Evolutionary conservation across 140 eudicot species (phyloP).

Genomic region (Flaveria floridana): DNA sequence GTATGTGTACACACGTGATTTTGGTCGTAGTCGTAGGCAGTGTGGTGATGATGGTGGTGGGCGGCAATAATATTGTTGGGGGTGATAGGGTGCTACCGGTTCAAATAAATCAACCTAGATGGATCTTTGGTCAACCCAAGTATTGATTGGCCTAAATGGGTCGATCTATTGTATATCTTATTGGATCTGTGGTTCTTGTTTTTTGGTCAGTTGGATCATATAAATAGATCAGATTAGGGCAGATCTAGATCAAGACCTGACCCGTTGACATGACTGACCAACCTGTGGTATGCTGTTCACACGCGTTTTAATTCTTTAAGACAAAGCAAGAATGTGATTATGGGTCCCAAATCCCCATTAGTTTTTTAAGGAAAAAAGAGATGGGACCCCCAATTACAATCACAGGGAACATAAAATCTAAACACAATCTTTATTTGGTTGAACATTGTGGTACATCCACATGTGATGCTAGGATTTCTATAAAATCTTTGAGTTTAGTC

Average conservation of each 20-base stretch:
- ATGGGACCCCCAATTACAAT: not conserved
- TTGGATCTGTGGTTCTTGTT: not conserved
- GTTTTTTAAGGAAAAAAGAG: not conserved
- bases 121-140: not conserved
- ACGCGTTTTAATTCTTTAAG: not conserved
- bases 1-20: no score
- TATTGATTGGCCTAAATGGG: not conserved
- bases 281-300: not conserved
- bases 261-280: not conserved
- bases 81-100: not conserved
- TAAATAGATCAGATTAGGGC: not conserved
- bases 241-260: not conserved
- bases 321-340: not conserved
- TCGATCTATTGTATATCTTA: not conserved
- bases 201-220: not conserved
- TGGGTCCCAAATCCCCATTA: not conserved
- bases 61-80: not conserved
- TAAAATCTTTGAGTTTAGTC: no score
- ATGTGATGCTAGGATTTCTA: not conserved
- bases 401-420: not conserved
- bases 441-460: not conserved
- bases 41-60: not conserved
- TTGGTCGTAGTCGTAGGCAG: not conserved
- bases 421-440: conserved; percentile 3
- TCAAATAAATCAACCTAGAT: not conserved